Percentiles rank a stretch among this genome's conserved stretches.
Conservation (phyloP, 495 filamentous ascomycete species). For the Chaetomium cochliodes region DNA sequence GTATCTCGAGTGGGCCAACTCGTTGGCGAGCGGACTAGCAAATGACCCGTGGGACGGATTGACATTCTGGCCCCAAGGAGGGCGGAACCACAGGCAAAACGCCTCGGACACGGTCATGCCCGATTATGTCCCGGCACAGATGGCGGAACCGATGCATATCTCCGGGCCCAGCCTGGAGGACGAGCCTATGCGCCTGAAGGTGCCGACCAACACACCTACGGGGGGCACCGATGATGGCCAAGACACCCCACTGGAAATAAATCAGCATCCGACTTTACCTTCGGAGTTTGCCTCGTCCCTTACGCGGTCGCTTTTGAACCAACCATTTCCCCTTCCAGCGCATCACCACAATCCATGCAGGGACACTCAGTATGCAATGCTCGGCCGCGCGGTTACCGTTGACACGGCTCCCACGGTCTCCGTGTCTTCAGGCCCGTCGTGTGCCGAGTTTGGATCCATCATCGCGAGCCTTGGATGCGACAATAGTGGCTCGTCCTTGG, state of each 20-base stretch:
- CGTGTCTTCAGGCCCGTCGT: background rate
- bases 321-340: slow-evolving; percentile 41
- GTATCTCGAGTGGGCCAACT: slow-evolving; percentile 41
- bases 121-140: slow-evolving; percentile 36
- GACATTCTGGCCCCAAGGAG: slow-evolving; percentile 21
- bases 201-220: slow-evolving; percentile 44
- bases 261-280: slow-evolving; percentile 25
- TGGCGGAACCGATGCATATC: slow-evolving; percentile 34
- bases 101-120: slow-evolving; percentile 44
- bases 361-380: slow-evolving; percentile 36
- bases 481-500: background rate
- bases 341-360: slow-evolving; percentile 35
- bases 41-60: slow-evolving; percentile 24
- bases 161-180: slow-evolving; percentile 37
- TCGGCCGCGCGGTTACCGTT: slow-evolving; percentile 8
- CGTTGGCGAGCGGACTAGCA: slow-evolving; percentile 29
- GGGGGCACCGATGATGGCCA: slow-evolving; percentile 23
- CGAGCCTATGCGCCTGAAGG: slow-evolving; percentile 35
- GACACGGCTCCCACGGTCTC: background rate
- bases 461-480: background rate
- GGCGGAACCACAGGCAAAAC: slow-evolving; percentile 29
- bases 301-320: slow-evolving; percentile 46
- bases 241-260: slow-evolving; percentile 4
- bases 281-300: slow-evolving; percentile 42
- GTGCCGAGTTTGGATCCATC: slow-evolving; percentile 15